A percentile compares a stretch with the other conserved stretches of the same genome.
These are phyloP conservation scores for Grosmannia clavigera DNA, from an alignment of 2,329 filamentous ascomycete species.

Conservation along the genomic window DNA sequence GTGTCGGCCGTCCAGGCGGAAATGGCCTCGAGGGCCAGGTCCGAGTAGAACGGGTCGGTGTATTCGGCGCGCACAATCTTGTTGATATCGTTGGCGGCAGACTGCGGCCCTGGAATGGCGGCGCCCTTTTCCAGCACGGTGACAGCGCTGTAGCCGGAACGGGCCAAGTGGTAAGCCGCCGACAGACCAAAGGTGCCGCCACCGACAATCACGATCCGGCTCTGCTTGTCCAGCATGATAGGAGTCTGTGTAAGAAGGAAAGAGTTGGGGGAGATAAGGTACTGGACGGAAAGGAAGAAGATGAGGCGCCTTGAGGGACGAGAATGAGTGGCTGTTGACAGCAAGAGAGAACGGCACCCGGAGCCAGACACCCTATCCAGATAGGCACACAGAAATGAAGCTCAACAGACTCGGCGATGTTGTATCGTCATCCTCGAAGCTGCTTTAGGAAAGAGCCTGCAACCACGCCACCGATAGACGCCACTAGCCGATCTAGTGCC, in stretches of 20 bases:
- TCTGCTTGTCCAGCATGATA: neutral
- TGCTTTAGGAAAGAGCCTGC: too few relatives aligned
- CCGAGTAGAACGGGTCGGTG: slow-evolving; percentile 42
- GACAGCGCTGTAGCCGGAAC: slow-evolving; percentile 31
- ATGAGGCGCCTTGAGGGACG: too few relatives aligned
- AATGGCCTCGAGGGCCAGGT: slow-evolving; percentile 40
- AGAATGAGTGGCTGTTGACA: too few relatives aligned
- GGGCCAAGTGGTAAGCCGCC: slow-evolving; percentile 29
- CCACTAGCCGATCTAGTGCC: neutral
- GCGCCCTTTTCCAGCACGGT: slow-evolving; percentile 31
- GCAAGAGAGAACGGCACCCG: too few relatives aligned
- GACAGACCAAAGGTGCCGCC: slow-evolving; percentile 21
- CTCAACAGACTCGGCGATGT: neutral
- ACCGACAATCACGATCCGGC: slow-evolving; percentile 24
- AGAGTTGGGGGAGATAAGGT: too few relatives aligned
- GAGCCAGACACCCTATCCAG: neutral
- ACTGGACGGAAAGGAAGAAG: too few relatives aligned
- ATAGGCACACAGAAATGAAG: neutral
- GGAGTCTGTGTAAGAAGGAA: too few relatives aligned
- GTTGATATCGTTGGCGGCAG: slow-evolving; percentile 22
- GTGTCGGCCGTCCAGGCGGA: slow-evolving; percentile 36
- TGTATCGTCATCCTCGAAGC: neutral
- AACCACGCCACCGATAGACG: neutral
- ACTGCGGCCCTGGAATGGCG: neutral
- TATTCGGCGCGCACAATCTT: slow-evolving; percentile 50